Base-by-base conservation (phyloP, 192 early-diverging fungal genomes). In the Irineochytrium annulatum region DNA sequence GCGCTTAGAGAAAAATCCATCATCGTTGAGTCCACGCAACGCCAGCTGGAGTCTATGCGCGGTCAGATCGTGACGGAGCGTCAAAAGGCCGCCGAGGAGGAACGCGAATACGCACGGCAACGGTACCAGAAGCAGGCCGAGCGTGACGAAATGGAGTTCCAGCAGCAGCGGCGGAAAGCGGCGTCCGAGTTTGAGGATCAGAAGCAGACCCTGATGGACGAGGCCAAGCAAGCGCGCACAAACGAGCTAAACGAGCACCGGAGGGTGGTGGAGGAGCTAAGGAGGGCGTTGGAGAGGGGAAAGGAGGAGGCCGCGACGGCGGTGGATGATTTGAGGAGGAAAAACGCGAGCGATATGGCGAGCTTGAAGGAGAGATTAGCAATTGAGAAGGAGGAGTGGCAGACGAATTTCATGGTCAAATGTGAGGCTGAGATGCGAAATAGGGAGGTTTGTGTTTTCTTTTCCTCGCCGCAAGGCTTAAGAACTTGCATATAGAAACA, bases 141-240 rank as follows among this genome's bases (percentile, higher is more conserved):
- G 60, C 71, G 81, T 33, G 81, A 83, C 34, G 81, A 83, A 52
- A 79, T 83, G 79, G 81, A 83, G 76, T 83, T 82, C 57, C 73
- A 77, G 61, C 81, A 83, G 52, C 74, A 82, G 48, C 77, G 77
- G 35, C 70, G 81, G 16, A 83, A 83, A 65, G 37, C 79, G 28
- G 8, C 64, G 0, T 43, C 77, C 16, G 81, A 83, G 44, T 73
- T 77, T 49, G 77, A 77, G 11, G 77, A 82, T 39, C 55, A 73
- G 54, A 60, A 66, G 52, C 68, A 75, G 30, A 28, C 55, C 17
- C 8, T 72, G 8, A 33, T 52, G 24, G 69, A 76, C 41, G 48
- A 64, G 19, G 16, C 43, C 37, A 71, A 70, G 24, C 60, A 69
- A 44, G 69, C 71, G 14, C 58, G 67, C 2, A 55, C 65, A 24